Evolutionary conservation across 1,284 basidiomycete genomes (phyloP), one percentile per base, ranked within the genome.

Genomic region (Ustilago esculenta): DNA sequence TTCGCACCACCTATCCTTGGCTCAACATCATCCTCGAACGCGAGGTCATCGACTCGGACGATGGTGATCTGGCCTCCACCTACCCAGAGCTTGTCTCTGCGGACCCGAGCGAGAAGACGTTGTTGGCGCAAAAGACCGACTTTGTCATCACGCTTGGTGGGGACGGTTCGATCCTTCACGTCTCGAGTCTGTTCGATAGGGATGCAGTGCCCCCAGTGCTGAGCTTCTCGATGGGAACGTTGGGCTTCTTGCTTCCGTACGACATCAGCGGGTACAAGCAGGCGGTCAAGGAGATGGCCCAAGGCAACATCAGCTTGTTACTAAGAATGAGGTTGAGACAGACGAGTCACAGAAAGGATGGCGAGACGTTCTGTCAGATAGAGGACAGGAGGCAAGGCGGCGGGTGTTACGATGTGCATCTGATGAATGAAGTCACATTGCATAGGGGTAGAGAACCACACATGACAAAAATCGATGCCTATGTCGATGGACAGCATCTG

Each of bases 361-460:
- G 75, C 15, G 46, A 59, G 43, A 40, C 57, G 9, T 70, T 70
- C 18, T 64, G 69, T 32, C 64, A 64, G 47, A 36, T 68, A 3
- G 30, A 67, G 9, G 58, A 67, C 24, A 37, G 40, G 18, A 42
- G 24, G 17, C 53, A 63, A n/a, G 63, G 51, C 5, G 63, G 63
- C 1, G 54, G 63, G 6, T 72, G 63, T 29, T 63, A 67, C 33
- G 93, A 91, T 66, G 92, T 92, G 88, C 94, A 97, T 83, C 92
- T 96, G 30, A 95, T 98, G 92, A 98, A 98, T 79, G 95, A 98
- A 83, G 89, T 98, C 51, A 89, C 92, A 10, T 85, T 98, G 20
- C 95, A 98, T 82, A 88, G 94, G 20, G 94, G 94, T 5, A 87
- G 91, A 23, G 91, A 90, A 71, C 91, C 94, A 1, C 94, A 97